Conservation (phyloP, 257 asterid species). For the Solanum pinnatisectum region DNA sequence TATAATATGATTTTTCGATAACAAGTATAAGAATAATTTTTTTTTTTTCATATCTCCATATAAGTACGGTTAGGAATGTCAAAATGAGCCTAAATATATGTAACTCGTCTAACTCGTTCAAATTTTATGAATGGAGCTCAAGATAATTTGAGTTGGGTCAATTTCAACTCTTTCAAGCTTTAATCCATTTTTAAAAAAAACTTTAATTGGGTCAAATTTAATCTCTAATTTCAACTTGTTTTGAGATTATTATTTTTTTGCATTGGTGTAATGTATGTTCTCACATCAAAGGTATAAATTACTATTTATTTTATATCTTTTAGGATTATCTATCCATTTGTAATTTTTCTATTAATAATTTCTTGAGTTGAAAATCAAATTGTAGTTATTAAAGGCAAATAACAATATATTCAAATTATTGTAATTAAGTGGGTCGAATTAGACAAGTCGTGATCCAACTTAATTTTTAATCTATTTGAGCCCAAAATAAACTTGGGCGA, state of each 20-base stretch:
- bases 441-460: neutral
- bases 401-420: too few species aligned
- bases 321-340: too few species aligned
- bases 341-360: too few species aligned
- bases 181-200: too few species aligned
- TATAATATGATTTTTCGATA: neutral
- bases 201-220: fast-evolving
- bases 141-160: too few species aligned
- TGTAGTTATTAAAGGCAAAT: fast-evolving
- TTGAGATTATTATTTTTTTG: fast-evolving
- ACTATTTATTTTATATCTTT: too few species aligned
- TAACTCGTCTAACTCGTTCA: neutral
- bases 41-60: neutral
- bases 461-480: too few species aligned
- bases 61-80: neutral
- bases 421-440: fast-evolving
- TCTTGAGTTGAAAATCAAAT: neutral
- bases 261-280: too few species aligned
- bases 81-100: neutral
- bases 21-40: neutral
- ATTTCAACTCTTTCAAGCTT: fast-evolving
- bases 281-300: fast-evolving
- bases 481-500: fast-evolving
- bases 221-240: too few species aligned
- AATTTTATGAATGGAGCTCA: fast-evolving